These are phyloP conservation scores for Rosa chinensis DNA, from an alignment of 306 rosid species.

Conservation along the genomic window DNA sequence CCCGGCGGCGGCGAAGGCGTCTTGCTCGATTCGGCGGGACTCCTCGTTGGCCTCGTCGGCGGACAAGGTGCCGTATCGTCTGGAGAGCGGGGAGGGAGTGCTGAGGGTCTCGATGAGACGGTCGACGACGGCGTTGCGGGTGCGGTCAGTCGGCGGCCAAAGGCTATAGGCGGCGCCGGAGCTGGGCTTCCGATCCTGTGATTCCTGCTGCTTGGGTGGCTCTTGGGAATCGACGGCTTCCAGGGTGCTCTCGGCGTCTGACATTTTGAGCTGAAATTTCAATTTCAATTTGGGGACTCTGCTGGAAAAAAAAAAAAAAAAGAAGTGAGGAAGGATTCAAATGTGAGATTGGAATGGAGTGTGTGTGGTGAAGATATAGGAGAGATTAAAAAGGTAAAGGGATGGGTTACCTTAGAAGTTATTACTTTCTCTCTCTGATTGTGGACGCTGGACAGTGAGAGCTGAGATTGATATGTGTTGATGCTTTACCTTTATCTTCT, in stretches of 20 bases:
- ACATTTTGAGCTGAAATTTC: conserved; percentile 29
- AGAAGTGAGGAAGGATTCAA: background rate
- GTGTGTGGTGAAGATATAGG: background rate
- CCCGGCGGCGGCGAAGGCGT: conserved; percentile 64
- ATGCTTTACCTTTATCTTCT: conserved; percentile 4
- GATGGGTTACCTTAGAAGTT: conserved; percentile 37
- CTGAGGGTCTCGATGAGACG: conserved; percentile 83
- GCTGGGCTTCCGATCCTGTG: conserved; percentile 23
- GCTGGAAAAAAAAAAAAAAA: background rate
- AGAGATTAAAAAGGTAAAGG: background rate
- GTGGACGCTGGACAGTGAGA: background rate
- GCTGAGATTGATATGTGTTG: conserved; percentile 8
- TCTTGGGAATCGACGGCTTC: conserved; percentile 16
- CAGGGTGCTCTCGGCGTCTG: conserved; percentile 39
- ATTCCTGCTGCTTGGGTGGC: background rate
- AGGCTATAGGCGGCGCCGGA: conserved; percentile 59
- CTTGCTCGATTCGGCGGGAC: conserved; percentile 70
- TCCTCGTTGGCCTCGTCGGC: conserved; percentile 53
- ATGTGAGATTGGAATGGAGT: background rate
- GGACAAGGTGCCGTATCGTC: conserved; percentile 79
- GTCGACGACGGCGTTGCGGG: conserved; percentile 81
- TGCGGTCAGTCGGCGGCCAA: conserved; percentile 95
- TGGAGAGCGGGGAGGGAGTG: conserved; percentile 82
- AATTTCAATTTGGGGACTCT: background rate
- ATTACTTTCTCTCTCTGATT: conserved; percentile 1